Percentiles rank a stretch among this genome's conserved stretches.
Conservation (phyloP, 2,329 filamentous ascomycete species). For the Microsporum audouinii region DNA sequence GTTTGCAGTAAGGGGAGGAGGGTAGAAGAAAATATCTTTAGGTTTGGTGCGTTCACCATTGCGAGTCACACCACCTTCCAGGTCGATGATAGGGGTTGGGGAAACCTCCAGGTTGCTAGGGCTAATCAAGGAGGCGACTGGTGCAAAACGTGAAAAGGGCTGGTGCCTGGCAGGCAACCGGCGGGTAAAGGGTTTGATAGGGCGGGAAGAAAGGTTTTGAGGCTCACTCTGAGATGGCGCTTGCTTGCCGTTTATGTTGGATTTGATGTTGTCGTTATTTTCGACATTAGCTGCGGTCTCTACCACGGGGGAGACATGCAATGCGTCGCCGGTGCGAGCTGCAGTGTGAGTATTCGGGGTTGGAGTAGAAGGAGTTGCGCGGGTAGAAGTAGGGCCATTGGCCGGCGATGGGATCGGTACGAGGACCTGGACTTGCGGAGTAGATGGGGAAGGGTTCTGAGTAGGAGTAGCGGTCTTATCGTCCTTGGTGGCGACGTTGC, state of each 20-base stretch:
- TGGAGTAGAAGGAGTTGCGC: not conserved
- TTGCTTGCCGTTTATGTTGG: not conserved
- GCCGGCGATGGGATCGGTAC: not conserved
- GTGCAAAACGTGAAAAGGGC: not conserved
- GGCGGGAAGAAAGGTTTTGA: not conserved
- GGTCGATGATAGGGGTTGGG: not conserved
- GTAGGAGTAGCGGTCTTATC: not conserved
- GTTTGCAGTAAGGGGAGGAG: not conserved
- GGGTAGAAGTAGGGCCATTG: not conserved
- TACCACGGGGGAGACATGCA: not conserved
- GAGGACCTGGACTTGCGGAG: not conserved
- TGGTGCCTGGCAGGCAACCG: not conserved
- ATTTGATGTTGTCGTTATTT: not conserved
- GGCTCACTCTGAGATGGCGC: constrained; percentile 6
- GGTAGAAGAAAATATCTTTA: not conserved
- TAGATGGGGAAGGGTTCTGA: not conserved
- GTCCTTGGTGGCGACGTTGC: not conserved
- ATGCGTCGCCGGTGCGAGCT: not conserved
- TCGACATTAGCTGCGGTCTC: not conserved
- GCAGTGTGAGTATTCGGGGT: not conserved
- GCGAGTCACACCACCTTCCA: not conserved
- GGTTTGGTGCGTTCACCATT: not conserved
- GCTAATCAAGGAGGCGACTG: constrained; percentile 2
- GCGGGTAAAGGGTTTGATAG: not conserved
- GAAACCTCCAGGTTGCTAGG: not conserved